Evolutionary conservation across 2,329 filamentous ascomycete genomes (phyloP).

Genomic region (Elsinoe fawcettii): DNA sequence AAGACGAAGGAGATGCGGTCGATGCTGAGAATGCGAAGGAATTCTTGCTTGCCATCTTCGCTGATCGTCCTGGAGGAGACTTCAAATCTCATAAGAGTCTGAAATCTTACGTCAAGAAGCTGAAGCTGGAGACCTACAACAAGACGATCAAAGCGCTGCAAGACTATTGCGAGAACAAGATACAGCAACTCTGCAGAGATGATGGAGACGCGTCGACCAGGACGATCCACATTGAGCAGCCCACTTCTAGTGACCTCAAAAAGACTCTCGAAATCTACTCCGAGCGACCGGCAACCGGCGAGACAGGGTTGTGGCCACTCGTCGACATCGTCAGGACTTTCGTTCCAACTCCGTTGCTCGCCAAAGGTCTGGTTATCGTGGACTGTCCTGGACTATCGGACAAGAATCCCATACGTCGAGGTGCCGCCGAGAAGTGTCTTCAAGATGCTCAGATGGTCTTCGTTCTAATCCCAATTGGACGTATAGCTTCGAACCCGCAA

Average conservation of each 20-base stretch:
- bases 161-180: not conserved
- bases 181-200: too few relatives aligned
- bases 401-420: not conserved
- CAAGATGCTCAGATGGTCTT: not conserved
- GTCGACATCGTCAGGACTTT: not conserved
- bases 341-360: slow-evolving; percentile 2
- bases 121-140: not conserved
- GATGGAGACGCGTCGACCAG: too few relatives aligned
- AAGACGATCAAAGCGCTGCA: not conserved
- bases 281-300: not conserved
- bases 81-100: not conserved
- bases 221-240: too few relatives aligned
- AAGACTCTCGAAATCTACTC: not conserved
- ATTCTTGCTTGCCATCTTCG: not conserved
- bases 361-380: not conserved
- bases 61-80: not conserved
- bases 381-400: slow-evolving; percentile 16
- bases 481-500: not conserved
- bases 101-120: not conserved
- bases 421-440: not conserved
- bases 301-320: not conserved
- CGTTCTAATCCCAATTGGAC: not conserved
- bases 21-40: not conserved
- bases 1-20: not conserved
- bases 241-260: not conserved